phyloP scores from a whole-genome alignment of 345 rosid genomes.

The Euclidium syriacum region DNA sequence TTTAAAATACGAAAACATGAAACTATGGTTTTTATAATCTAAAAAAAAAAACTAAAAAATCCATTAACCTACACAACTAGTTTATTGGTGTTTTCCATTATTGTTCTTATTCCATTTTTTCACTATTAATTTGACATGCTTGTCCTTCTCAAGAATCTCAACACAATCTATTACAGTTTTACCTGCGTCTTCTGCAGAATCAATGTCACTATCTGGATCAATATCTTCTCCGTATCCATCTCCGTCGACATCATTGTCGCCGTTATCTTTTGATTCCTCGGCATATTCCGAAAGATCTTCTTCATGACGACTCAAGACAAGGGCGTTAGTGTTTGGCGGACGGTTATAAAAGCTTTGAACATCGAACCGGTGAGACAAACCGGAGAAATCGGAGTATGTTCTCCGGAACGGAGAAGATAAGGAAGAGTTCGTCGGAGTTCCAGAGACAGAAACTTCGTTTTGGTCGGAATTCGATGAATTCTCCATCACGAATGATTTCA shows the following conservation, averaged over 20 bases:
- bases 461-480: constrained; percentile 39
- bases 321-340: constrained; percentile 14
- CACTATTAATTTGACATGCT: too few species aligned
- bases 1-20: too few species aligned
- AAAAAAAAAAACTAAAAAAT: too few species aligned
- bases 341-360: constrained; percentile 32
- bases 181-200: constrained; percentile 32
- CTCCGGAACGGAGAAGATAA: constrained; percentile 54
- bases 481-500: constrained; percentile 37
- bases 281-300: constrained; percentile 24
- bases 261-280: constrained; percentile 15
- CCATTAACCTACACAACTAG: too few species aligned
- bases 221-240: constrained; percentile 3
- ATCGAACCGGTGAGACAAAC: constrained; percentile 30
- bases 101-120: too few species aligned
- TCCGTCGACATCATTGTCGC: not conserved
- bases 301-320: constrained; percentile 23
- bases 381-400: constrained; percentile 68
- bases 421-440: constrained; percentile 48
- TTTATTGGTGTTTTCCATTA: too few species aligned
- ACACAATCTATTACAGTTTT: not conserved
- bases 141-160: not conserved
- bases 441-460: constrained; percentile 41
- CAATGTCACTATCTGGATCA: constrained; percentile 20
- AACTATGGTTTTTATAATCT: too few species aligned